Base-by-base conservation (phyloP, 345 rosid genomes). In the Dimocarpus longan region DNA sequence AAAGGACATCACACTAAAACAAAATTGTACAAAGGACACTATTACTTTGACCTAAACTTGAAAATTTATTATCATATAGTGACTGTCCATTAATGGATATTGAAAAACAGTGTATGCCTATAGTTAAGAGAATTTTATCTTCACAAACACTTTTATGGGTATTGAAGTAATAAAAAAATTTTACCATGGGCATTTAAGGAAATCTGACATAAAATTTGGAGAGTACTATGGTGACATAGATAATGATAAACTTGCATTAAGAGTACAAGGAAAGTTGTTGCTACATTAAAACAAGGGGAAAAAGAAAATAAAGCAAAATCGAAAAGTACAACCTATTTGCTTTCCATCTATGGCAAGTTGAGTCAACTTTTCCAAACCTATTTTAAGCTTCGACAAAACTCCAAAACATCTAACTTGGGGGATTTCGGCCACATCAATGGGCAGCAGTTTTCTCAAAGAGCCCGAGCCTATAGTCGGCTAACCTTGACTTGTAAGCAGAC, bases 401-500 rank as follows among this genome's bases (percentile, higher is more conserved):
- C 79, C 43, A 79, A 60, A 24, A 11, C 57, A 54, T 54, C 81
- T 65, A 76, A 65, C 32, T 13, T 72, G 70, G 76, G 81, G 74
- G 57, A 75, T 67, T 43, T 74, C 43, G 81, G 76, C 73, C 48
- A 62, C 59, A 57, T 73, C 54, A 77, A 5, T 70, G 37, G 67
- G 44, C 50, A 66, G 74, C 39, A 50, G 16, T 62, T 71, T 89
- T 95, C 84, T 91, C 94, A 78, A 91, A 95, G 21, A 28, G 57
- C 12, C 91, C 90, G 79, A 95, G 98, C 86, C 97, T 89, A 43
- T 90, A 70, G 85, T 93, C 94, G 74, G 91, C 92, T 82, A 95
- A 83, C 83, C 86, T 95, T 24, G 97, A 88, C 75, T 87, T 91
- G 83, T 91, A 91, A 8, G 93, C 95, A 63, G 98, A 92, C 11